Evolutionary conservation across 768 basidiomycete genomes (phyloP), one percentile per base, ranked within the genome.

Genomic region (Lactarius psammicola): DNA sequence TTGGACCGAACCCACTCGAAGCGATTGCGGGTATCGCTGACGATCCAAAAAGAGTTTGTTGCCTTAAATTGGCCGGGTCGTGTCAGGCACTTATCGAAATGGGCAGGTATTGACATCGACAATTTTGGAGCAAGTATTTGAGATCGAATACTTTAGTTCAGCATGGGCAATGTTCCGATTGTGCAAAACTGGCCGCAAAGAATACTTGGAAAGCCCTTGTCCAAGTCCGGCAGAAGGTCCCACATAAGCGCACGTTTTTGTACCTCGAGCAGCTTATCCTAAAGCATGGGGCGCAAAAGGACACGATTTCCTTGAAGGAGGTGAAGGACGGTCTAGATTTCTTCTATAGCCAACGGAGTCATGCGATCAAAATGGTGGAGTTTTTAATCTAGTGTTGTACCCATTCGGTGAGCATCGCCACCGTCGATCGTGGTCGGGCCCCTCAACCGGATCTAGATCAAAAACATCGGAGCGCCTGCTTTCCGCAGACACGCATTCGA

Each of bases 1-100:
- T 72, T 99, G 97, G 97, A 99, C 97, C 26, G 97, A 99, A 74
- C 97, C 97, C 96, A 99, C 78, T 95, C 92, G 44, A 95, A 95
- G 74, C 85, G 97, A 42, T 76, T 98, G 68, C 85, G 94, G 56
- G 87, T 99, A 62, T 96, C 96, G 60, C 79, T 99, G 72, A 97
- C 96, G 0, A 95, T 99, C 68, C 97, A 99, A 79, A 99, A 99
- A 80, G 97, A 98, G 94, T 94, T 55, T 30, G 86, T 74, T 18
- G 26, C 11, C 17, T 23, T 2, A 54, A 30, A 42, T 38, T 20
- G 38, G 30, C 11, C 15, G 20, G 20, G 33, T 44, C 20, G 62
- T 38, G 44, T 10, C 34, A 30, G 59, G 56, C 9, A 46, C 60
- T 68, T 34, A 65, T 53, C 36, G 53, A 23, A 26, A 53, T 44